Percentiles rank a stretch among this genome's conserved stretches.
Evolutionary conservation across 306 rosid genomes (phyloP).

Genomic region (Argentina anserina): DNA sequence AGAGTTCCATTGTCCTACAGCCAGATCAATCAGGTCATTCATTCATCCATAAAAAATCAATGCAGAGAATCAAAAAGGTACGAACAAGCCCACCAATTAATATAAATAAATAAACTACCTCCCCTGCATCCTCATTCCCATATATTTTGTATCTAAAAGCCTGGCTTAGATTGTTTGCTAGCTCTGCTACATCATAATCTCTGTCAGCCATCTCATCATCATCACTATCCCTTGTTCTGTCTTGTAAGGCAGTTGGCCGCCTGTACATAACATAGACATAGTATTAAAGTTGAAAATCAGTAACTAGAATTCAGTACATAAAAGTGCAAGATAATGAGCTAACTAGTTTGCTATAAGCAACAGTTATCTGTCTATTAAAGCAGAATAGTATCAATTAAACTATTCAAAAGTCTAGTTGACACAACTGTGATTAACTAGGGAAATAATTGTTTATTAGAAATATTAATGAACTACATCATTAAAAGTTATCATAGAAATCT

Average conservation of each 20-base stretch:
- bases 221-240: slow-evolving; percentile 93
- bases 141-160: slow-evolving; percentile 89
- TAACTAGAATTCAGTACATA: background rate
- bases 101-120: slow-evolving; percentile 45
- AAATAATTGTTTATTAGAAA: background rate
- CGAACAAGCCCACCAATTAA: background rate
- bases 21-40: slow-evolving; percentile 30
- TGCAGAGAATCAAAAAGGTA: background rate
- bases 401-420: background rate
- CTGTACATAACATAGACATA: slow-evolving; percentile 40
- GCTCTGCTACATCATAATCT: slow-evolving; percentile 87
- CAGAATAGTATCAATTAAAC: background rate
- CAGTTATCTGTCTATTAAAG: background rate
- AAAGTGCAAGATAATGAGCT: background rate
- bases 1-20: slow-evolving; percentile 70
- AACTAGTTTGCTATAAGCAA: background rate
- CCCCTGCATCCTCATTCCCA: slow-evolving; percentile 88
- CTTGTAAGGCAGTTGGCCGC: slow-evolving; percentile 95
- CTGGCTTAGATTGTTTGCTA: slow-evolving; percentile 93
- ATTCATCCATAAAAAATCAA: slow-evolving; percentile 6
- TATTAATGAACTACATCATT: background rate
- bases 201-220: slow-evolving; percentile 89
- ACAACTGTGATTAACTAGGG: background rate
- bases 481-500: background rate
- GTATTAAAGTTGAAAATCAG: background rate